Base-by-base conservation (phyloP, 208 protist species). In the Crithidia acanthocephali region DNA sequence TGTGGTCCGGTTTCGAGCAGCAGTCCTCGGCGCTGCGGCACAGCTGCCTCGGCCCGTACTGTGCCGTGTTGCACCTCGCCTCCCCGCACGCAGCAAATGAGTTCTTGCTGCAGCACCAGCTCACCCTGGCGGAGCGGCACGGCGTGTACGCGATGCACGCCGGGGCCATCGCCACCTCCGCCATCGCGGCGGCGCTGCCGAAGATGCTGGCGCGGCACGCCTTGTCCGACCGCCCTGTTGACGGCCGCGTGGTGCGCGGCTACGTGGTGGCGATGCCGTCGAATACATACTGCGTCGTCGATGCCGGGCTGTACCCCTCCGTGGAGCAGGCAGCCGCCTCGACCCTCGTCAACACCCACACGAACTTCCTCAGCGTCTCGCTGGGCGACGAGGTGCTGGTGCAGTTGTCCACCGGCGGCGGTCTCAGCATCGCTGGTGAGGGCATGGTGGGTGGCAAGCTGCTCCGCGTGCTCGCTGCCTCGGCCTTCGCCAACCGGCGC, bases 331-430 rank as follows among this genome's bases (percentile, higher is more conserved):
- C 63, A 4, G 40, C 28, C 35, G 60, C 68, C 25, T 57, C 70
- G n/a, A 65, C 80, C 28, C 71, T 90, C 2, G 58, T 94, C 25
- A 79, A 81, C 37, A 84, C 82, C 22, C 83, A 88, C 59, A 88
- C 73, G n/a, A 91, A 94, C 73, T 94, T 94, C 64, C 61, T 88
- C 13, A 88, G 86, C 33, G 86, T 89, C 44, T 40, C 42, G 3
- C 55, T 80, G 9, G 84, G 90, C 15, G 85, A 91, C 57, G 65
- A 84, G 71, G 89, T 94, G 30, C 71, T 80, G 63, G 83, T 94
- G 72, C 76, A 79, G 59, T 40, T 94, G 35, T 80, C 74, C 58
- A 33, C 69, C 44, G 63, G 72, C 48, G 57, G 58, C 27, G 71
- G 64, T 4, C 57, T 74, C 37, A 56, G 73, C 40, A 28, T 68